These are phyloP conservation scores for Penicillium fimorum DNA, from an alignment of 495 filamentous ascomycete species.

Conservation along the genomic window DNA sequence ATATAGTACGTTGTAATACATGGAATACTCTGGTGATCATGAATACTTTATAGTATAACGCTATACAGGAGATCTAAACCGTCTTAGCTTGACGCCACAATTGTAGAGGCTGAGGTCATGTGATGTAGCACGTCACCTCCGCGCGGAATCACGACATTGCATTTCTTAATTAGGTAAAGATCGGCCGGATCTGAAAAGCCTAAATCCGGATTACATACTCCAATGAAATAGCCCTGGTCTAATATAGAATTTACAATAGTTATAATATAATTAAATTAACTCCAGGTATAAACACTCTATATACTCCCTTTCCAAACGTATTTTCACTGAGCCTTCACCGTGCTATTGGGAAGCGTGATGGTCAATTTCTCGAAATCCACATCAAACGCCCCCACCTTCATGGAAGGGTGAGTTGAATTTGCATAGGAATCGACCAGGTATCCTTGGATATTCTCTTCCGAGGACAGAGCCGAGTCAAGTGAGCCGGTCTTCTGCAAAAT, in stretches of 20 bases:
- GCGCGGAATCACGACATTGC: constrained; percentile 25
- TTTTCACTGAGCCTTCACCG: constrained; percentile 15
- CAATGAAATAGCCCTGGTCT: background rate
- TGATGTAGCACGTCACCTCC: constrained; percentile 30
- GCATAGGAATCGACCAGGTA: constrained; percentile 34
- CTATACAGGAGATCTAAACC: background rate
- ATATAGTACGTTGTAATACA: too few relatives aligned
- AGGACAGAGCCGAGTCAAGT: constrained; percentile 34
- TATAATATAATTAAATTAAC: background rate
- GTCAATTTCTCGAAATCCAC: constrained; percentile 45
- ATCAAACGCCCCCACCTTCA: constrained; percentile 32
- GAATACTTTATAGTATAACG: too few relatives aligned
- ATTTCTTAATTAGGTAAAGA: constrained; percentile 8
- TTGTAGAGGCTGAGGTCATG: constrained; percentile 12
- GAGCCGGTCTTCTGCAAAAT: constrained; percentile 49
- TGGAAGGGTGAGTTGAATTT: constrained; percentile 17
- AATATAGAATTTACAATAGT: too few relatives aligned
- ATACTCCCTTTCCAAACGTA: background rate
- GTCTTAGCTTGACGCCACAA: constrained; percentile 4
- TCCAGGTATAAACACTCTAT: constrained; percentile 1
- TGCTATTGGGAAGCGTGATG: constrained; percentile 44
- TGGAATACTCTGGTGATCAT: too few relatives aligned
- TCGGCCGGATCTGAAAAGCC: background rate
- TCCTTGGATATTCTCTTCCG: constrained; percentile 35
- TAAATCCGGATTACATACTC: constrained; percentile 1